Percentiles rank a stretch among this genome's conserved stretches.
These are phyloP conservation scores for Podospora anserina DNA, from an alignment of 495 filamentous ascomycete species.

Conservation along the genomic window DNA sequence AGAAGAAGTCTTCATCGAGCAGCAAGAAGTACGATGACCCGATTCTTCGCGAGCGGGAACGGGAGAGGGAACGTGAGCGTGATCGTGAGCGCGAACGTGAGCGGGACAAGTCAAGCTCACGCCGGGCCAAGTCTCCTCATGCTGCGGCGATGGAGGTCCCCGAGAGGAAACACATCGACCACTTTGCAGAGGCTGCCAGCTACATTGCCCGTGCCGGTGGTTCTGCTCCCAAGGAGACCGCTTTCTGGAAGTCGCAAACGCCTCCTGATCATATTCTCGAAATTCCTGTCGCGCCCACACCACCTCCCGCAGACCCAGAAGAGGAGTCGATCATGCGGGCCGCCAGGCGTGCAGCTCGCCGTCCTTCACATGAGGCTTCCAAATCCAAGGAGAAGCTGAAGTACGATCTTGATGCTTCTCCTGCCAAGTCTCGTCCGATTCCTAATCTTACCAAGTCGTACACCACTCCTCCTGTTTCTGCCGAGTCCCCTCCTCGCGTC, in stretches of 20 bases:
- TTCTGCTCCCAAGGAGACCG: not conserved
- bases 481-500: constrained; percentile 32
- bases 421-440: constrained; percentile 25
- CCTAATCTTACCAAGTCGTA: constrained; percentile 36
- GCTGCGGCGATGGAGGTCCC: constrained; percentile 1
- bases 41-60: constrained; percentile 29
- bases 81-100: constrained; percentile 30
- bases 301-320: constrained; percentile 34
- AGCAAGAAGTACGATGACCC: constrained; percentile 37
- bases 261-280: constrained; percentile 23
- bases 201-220: constrained; percentile 26
- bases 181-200: constrained; percentile 19
- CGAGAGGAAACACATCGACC: constrained; percentile 16
- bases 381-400: constrained; percentile 37
- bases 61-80: constrained; percentile 30
- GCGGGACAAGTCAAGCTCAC: constrained; percentile 32
- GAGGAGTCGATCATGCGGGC: constrained; percentile 28
- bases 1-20: constrained; percentile 43
- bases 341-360: constrained; percentile 33
- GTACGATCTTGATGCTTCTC: constrained; percentile 29
- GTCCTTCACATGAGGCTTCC: constrained; percentile 42
- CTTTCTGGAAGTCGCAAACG: constrained; percentile 31
- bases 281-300: constrained; percentile 34
- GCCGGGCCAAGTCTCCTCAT: constrained; percentile 24
- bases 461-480: constrained; percentile 13